Evolutionary conservation across 768 basidiomycete genomes (phyloP).

Genomic region (Suillus decipiens): DNA sequence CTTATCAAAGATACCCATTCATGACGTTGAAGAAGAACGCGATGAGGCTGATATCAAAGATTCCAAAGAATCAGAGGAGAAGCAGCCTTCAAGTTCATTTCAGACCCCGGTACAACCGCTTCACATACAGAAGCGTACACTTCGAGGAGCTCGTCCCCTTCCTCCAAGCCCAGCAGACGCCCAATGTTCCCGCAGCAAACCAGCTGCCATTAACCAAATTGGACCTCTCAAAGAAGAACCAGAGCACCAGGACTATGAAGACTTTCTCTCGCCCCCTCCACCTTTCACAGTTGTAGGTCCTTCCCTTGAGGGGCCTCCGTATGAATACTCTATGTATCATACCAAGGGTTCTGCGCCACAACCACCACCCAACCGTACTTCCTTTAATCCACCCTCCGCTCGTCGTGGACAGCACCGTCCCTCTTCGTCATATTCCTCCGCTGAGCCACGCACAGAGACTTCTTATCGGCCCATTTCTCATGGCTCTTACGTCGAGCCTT

Average conservation of each 20-base stretch:
- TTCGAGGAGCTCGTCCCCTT: slow-evolving; percentile 26
- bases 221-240: slow-evolving; percentile 13
- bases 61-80: slow-evolving; percentile 6
- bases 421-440: slow-evolving; percentile 6
- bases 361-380: slow-evolving; percentile 24
- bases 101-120: slow-evolving; percentile 10
- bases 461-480: slow-evolving; percentile 25
- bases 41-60: slow-evolving; percentile 22
- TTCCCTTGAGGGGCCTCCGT: slow-evolving; percentile 38
- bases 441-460: slow-evolving; percentile 16
- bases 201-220: not conserved
- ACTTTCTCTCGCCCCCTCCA: slow-evolving; percentile 34
- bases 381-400: slow-evolving; percentile 23
- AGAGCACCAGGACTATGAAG: slow-evolving; percentile 8
- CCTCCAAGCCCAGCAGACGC: slow-evolving; percentile 23
- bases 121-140: slow-evolving; percentile 14
- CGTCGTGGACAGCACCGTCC: slow-evolving; percentile 13
- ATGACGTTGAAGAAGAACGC: slow-evolving; percentile 19
- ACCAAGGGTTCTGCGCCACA: slow-evolving; percentile 22
- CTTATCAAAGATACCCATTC: slow-evolving; percentile 17
- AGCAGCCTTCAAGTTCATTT: not conserved
- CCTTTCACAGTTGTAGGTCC: slow-evolving; percentile 35
- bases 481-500: slow-evolving; percentile 8
- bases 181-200: not conserved
- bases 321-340: slow-evolving; percentile 28